Evolutionary conservation across 208 protist genomes (phyloP), one percentile per base, ranked within the genome.

Genomic region (Crithidia bombi): DNA sequence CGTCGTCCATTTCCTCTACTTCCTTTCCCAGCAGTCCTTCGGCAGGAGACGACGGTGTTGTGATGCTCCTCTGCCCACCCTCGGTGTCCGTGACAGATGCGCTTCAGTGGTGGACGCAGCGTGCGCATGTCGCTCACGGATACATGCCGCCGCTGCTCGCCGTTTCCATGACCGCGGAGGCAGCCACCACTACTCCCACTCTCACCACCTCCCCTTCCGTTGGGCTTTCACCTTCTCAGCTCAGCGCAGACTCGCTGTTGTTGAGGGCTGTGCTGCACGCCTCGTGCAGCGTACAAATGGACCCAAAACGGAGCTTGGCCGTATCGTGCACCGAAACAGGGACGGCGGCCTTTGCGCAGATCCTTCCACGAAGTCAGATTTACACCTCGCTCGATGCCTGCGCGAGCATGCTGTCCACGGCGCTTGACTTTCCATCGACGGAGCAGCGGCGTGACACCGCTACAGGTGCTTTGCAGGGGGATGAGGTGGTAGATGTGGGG

Each of bases 91-190:
- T 93, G 44, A 65, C 65, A 61, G 59, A 66, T 46, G 32, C 52
- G 19, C 73, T 94, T 23, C 61, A 79, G 25, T 91, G 83, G 61
- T 94, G 85, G 85, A 82, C 79, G 55, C 54, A 58, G 49, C 75
- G 78, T 21, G 73, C 89, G 7, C 87, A 85, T 65, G 68, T 58
- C 43, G 81, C 91, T 55, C 83, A 94, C 78, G 82, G 75, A 21
- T 69, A 76, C n/a, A 66, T 91, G 67, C 70, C 85, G 38, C 83
- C 89, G 11, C 70, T 94, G 0, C 79, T 94, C 49, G 79, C 64
- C 36, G 69, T 90, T 12, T 79, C 82, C 41, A 54, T 75, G 25
- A 43, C 75, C 15, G 59, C 15, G 35, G 50, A 43, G 19, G 25
- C 36, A 28, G 28, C 57, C 23, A 17, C 57, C 4, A 26, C 32